Evolutionary conservation across 495 filamentous ascomycete genomes (phyloP).

Genomic region (Hypoxylon subgilvum): DNA sequence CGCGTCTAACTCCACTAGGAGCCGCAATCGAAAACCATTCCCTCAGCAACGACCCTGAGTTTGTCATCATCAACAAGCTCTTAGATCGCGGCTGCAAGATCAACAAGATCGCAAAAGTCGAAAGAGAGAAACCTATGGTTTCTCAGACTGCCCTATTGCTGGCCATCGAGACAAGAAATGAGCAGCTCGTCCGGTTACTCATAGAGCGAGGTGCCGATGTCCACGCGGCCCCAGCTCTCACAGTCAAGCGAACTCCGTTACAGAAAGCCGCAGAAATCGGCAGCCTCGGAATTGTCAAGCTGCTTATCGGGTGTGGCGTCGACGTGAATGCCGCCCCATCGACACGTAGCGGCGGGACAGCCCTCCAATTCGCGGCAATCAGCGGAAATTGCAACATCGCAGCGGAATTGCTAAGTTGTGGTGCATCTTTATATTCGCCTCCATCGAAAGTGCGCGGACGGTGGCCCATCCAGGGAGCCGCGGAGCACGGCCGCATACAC

Average conservation of each 20-base stretch:
- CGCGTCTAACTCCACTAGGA: not conserved
- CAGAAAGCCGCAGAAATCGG: slow-evolving; percentile 39
- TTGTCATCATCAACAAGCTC: not conserved
- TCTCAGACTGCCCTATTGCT: slow-evolving; percentile 13
- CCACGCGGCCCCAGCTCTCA: not conserved
- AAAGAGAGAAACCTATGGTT: not conserved
- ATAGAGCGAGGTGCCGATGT: slow-evolving; percentile 43
- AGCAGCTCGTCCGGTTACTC: slow-evolving; percentile 38
- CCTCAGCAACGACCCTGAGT: not conserved
- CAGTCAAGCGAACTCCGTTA: slow-evolving; percentile 31
- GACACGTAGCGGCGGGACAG: slow-evolving; percentile 24
- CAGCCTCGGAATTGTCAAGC: slow-evolving; percentile 30
- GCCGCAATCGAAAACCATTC: not conserved
- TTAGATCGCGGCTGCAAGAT: not conserved
- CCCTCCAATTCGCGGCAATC: slow-evolving; percentile 35
- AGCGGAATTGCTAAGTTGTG: slow-evolving; percentile 26
- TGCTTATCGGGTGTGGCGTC: slow-evolving; percentile 16
- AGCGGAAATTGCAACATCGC: slow-evolving; percentile 33
- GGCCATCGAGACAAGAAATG: slow-evolving; percentile 15
- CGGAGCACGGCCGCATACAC: slow-evolving; percentile 53
- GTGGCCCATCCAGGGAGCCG: slow-evolving; percentile 54
- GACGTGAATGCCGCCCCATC: slow-evolving; percentile 36
- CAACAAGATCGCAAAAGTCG: not conserved
- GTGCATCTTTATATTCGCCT: slow-evolving; percentile 24
- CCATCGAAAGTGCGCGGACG: slow-evolving; percentile 40